These are phyloP conservation scores for Zasmidium angulare DNA, from an alignment of 2,329 filamentous ascomycete species.

Conservation along the genomic window DNA sequence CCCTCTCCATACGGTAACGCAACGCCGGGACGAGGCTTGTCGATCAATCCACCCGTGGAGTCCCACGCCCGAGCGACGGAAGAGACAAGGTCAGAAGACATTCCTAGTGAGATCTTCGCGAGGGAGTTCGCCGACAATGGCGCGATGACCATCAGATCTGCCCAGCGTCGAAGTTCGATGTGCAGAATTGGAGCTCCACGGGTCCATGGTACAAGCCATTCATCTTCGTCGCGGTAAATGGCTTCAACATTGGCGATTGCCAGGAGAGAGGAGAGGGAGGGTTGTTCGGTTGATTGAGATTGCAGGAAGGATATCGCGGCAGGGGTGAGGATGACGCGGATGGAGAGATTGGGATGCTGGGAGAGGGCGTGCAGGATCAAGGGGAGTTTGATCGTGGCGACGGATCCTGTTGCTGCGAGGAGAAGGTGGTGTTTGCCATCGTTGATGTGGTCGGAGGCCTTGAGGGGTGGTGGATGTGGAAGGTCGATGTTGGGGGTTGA, in stretches of 20 bases:
- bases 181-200: constrained; percentile 80
- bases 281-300: constrained; percentile 76
- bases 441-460: constrained; percentile 38
- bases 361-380: constrained; percentile 56
- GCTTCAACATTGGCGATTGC: constrained; percentile 71
- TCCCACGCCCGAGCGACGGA: constrained; percentile 88
- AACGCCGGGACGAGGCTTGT: constrained; percentile 37
- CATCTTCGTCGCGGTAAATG: constrained; percentile 79
- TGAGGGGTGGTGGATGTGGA: constrained; percentile 23
- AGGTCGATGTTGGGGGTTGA: background rate
- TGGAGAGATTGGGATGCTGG: constrained; percentile 60
- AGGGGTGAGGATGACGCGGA: constrained; percentile 79
- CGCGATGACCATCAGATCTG: constrained; percentile 74
- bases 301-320: constrained; percentile 73
- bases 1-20: constrained; percentile 17
- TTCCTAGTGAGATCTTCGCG: constrained; percentile 77
- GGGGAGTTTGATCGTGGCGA: constrained; percentile 80
- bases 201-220: constrained; percentile 79
- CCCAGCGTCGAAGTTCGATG: constrained; percentile 83
- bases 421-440: constrained; percentile 63
- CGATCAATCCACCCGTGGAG: constrained; percentile 62
- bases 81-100: constrained; percentile 72
- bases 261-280: constrained; percentile 60
- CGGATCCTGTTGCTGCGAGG: constrained; percentile 67
- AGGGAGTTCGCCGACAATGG: constrained; percentile 82